Evolutionary conservation across 345 rosid species (phyloP).

Genomic region (Lenwebbia sp.): DNA sequence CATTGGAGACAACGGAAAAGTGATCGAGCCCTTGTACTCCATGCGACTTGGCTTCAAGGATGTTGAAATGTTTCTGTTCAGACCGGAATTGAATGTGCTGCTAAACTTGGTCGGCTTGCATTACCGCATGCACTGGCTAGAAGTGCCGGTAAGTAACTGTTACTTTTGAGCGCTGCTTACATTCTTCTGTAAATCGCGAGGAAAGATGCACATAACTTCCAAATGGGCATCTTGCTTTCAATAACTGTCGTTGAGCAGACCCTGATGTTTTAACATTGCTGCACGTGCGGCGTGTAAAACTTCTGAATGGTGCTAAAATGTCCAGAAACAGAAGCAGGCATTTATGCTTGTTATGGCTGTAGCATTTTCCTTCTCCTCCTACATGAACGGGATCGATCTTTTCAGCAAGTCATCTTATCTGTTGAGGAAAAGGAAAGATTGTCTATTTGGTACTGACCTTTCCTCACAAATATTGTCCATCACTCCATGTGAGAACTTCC

Average conservation of each 20-base stretch:
- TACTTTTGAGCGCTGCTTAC: background rate
- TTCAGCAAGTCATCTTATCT: background rate
- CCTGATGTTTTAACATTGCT: background rate
- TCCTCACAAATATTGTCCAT: background rate
- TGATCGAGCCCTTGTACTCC: slow-evolving; percentile 16
- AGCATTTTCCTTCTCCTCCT: background rate
- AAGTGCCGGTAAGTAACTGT: slow-evolving; percentile 30
- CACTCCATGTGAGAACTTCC: no score
- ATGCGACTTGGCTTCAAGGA: slow-evolving; percentile 31
- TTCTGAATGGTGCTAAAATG: background rate
- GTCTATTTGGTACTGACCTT: background rate
- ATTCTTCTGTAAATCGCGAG: background rate
- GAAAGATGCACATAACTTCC: background rate
- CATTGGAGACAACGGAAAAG: slow-evolving; percentile 21
- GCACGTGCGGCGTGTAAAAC: background rate
- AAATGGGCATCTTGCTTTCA: background rate
- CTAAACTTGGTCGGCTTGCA: no score
- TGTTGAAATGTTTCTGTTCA: no score
- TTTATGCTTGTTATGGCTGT: background rate
- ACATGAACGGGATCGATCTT: background rate
- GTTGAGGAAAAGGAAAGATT: background rate
- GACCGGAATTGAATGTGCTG: no score
- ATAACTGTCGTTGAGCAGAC: background rate
- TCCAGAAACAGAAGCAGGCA: background rate
- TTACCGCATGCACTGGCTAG: slow-evolving; percentile 20